Evolutionary conservation across 441 rosid species (phyloP).

Genomic region (Gossypium davidsonii): DNA sequence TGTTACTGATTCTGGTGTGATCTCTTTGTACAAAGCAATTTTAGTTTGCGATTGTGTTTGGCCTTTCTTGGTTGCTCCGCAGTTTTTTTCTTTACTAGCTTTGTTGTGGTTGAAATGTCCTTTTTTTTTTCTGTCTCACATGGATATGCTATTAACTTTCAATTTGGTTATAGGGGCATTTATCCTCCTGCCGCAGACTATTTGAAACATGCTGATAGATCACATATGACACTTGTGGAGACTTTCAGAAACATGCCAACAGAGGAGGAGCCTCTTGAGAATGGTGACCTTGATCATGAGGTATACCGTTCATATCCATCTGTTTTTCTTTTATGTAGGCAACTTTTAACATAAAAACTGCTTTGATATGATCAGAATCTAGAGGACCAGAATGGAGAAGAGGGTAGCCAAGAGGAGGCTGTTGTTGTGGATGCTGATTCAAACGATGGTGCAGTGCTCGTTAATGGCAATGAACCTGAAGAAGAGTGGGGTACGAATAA

Average conservation of each 20-base stretch:
- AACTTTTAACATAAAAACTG: not conserved
- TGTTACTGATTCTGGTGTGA: not conserved
- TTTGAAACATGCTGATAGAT: conserved; percentile 48
- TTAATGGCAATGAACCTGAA: conserved; percentile 89
- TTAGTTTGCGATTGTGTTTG: not conserved
- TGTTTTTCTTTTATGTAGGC: not conserved
- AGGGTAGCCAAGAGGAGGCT: conserved; percentile 78
- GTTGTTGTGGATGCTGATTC: conserved; percentile 92
- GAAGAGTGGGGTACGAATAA: conserved; percentile 99
- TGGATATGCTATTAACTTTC: conserved; percentile 16
- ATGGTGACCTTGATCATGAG: conserved; percentile 63
- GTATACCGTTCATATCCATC: conserved; percentile 26
- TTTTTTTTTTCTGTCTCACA: not conserved
- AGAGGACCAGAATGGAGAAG: conserved; percentile 60
- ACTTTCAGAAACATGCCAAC: conserved; percentile 74
- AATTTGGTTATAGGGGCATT: conserved; percentile 42
- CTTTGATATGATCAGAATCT: conserved; percentile 25
- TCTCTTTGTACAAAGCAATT: not conserved
- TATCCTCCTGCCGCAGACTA: conserved; percentile 67
- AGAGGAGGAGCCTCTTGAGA: conserved; percentile 69
- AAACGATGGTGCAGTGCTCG: conserved; percentile 85
- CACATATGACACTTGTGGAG: conserved; percentile 67
- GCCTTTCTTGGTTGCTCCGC: not conserved
- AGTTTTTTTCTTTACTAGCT: not conserved
- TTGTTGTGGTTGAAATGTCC: not conserved